Percentiles rank a stretch among this genome's conserved stretches.
These are phyloP conservation scores for Flaveria bidentis DNA, from an alignment of 129 eudicot species.

Conservation along the genomic window DNA sequence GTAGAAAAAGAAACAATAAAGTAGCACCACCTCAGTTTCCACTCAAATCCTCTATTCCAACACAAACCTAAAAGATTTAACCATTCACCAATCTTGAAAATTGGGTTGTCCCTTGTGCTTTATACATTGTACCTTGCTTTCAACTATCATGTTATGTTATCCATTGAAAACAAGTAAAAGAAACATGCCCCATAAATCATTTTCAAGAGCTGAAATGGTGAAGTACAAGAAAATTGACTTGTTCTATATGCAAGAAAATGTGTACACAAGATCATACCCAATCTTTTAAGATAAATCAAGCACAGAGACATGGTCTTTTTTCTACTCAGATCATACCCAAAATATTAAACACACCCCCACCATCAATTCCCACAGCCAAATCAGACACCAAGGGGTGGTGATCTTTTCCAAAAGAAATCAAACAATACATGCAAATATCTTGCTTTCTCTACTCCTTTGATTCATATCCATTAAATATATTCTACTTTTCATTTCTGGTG, in stretches of 20 bases:
- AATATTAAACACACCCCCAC: conserved; percentile 11
- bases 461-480: conserved; percentile 12
- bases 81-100: conserved; percentile 2
- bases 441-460: conserved; percentile 28
- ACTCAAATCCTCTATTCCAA: conserved; percentile 29
- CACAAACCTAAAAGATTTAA: conserved; percentile 6
- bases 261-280: conserved; percentile 28
- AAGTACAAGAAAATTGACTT: conserved; percentile 5
- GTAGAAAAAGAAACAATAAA: conserved; percentile 37
- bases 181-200: conserved; percentile 16
- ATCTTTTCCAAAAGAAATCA: conserved; percentile 27
- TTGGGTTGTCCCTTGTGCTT: conserved; percentile 21
- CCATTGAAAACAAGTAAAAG: conserved; percentile 3
- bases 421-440: conserved; percentile 40
- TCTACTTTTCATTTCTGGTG: conserved; percentile 20
- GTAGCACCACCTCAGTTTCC: conserved; percentile 44
- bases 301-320: conserved; percentile 22
- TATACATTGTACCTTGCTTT: conserved; percentile 10
- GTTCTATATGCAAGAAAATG: conserved; percentile 17
- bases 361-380: conserved; percentile 17
- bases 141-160: not conserved
- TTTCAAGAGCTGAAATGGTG: conserved; percentile 15
- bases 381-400: conserved; percentile 22
- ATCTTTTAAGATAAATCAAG: conserved; percentile 16
- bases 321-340: conserved; percentile 9